Base-by-base conservation (phyloP, 805 yeast genomes). In the Middelhovenomyces tepae region DNA sequence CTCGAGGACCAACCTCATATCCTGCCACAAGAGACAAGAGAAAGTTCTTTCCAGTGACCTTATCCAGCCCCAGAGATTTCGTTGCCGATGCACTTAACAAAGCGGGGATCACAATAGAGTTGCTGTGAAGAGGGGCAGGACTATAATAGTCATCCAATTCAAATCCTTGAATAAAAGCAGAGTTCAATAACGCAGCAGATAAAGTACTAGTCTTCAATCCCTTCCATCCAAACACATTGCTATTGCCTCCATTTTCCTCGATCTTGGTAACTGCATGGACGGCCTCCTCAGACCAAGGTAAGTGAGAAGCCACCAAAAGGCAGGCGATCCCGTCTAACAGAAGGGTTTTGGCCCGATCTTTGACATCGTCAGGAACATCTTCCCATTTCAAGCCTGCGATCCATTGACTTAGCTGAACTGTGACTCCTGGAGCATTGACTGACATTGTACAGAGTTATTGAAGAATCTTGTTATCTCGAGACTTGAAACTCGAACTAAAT, bases 131-230 rank as follows among this genome's bases (percentile, higher is more conserved):
- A 7, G 39, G 39, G 17, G 39, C 35, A 10, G 13, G 8, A n/a
- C 39, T 32, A 16, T 36, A 36, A 27, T 36, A 36, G 20, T 36
- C 39, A 21, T 36, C 39, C 4, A 36, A 32, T 18, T 36, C 39
- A 14, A 36, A 36, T n/a, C 39, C 39, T 11, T 32, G 35, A n/a
- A 32, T 32, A 18, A 32, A 17, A 13, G 35, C 27, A 18, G 24
- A 16, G 16, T 36, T 36, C 22, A 36, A 14, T 17, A 36, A 21
- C 7, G 39, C 36, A 13, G 36, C 18, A 13, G 29, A 22, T 4
- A 36, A 9, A 11, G 24, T 14, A 7, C 36, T 31, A 9, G 22
- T 18, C 18, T 32, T 24, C n/a, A 18, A 5, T 19, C 18, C 27
- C 7, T 31, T 20, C 39, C 39, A 36, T 14, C 39, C 39, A 22